Percentiles rank a stretch among this genome's conserved stretches.
These are phyloP conservation scores for Chlorella sp. DNA, from an alignment of 139 green algal species.

Conservation along the genomic window DNA sequence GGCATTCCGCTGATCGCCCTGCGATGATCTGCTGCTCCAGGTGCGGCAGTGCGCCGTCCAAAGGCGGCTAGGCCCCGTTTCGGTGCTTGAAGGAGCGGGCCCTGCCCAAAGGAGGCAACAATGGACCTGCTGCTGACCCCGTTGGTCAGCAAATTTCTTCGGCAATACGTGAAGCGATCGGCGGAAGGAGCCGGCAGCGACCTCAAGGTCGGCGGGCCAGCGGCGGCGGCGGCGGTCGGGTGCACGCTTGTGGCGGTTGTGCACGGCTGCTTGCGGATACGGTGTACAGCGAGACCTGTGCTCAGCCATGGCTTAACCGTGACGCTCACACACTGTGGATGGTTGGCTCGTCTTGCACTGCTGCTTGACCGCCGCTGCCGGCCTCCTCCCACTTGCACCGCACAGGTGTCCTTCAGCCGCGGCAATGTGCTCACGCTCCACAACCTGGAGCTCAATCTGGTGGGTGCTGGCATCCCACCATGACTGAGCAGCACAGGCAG, in stretches of 20 bases:
- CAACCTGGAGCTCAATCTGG: slow-evolving; percentile 61
- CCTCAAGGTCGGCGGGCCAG: slow-evolving; percentile 35
- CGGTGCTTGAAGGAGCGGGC: no score
- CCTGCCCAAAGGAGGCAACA: background rate
- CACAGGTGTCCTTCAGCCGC: slow-evolving; percentile 18
- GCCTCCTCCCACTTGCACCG: background rate
- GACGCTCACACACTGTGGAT: background rate
- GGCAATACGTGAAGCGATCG: slow-evolving; percentile 48
- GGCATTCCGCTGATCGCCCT: no score
- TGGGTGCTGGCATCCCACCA: no score
- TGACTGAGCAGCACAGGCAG: no score
- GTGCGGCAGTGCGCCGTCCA: no score
- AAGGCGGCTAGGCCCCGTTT: no score
- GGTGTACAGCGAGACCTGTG: no score
- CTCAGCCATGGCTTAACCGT: slow-evolving; percentile 16
- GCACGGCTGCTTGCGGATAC: no score
- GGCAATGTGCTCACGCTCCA: slow-evolving; percentile 41
- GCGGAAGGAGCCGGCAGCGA: slow-evolving; percentile 35
- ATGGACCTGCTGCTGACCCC: slow-evolving; percentile 51
- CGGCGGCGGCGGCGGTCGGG: background rate
- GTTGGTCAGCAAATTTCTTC: slow-evolving; percentile 48
- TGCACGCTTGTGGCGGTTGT: background rate
- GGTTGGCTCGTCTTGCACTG: no score
- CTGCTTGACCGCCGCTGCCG: background rate
- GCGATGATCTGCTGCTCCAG: no score